These are phyloP conservation scores for Teratosphaeria viscida DNA, from an alignment of 2,329 filamentous ascomycete genomes.

Conservation along the genomic window DNA sequence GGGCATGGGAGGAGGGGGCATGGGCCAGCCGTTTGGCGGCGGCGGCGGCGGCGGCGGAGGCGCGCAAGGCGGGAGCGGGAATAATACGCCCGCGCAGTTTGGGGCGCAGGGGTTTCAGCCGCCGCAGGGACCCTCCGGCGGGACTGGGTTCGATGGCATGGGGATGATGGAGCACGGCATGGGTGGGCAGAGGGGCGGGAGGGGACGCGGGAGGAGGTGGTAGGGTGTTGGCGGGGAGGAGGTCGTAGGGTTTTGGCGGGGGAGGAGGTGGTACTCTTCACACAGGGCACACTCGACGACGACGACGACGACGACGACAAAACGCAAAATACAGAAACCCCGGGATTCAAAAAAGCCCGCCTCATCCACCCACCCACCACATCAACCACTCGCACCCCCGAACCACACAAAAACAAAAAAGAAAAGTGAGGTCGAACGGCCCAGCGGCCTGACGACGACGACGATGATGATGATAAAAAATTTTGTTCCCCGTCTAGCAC, in stretches of 20 bases:
- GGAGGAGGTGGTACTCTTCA: slow-evolving; percentile 10
- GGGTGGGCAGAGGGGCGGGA: slow-evolving; percentile 18
- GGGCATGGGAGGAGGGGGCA: slow-evolving; percentile 5
- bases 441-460: no score
- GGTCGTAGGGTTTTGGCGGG: slow-evolving; percentile 14
- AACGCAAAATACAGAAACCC: no score
- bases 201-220: slow-evolving; percentile 19
- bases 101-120: slow-evolving; percentile 20
- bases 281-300: no score
- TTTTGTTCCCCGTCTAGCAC: no score
- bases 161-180: slow-evolving; percentile 5
- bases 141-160: not conserved
- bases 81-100: slow-evolving; percentile 12
- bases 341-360: no score
- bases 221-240: slow-evolving; percentile 17
- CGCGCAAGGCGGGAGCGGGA: slow-evolving; percentile 1
- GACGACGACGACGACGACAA: no score
- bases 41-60: not conserved
- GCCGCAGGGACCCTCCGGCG: slow-evolving; percentile 11
- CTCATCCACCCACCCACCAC: no score
- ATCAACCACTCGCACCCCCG: no score
- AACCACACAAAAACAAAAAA: no score
- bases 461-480: no score
- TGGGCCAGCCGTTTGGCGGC: slow-evolving; percentile 3
- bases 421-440: no score